A percentile compares a stretch with the other conserved stretches of the same genome.
These are phyloP conservation scores for Discostella stelligeroides DNA, from an alignment of 108 stramenopile species.

Conservation along the genomic window DNA sequence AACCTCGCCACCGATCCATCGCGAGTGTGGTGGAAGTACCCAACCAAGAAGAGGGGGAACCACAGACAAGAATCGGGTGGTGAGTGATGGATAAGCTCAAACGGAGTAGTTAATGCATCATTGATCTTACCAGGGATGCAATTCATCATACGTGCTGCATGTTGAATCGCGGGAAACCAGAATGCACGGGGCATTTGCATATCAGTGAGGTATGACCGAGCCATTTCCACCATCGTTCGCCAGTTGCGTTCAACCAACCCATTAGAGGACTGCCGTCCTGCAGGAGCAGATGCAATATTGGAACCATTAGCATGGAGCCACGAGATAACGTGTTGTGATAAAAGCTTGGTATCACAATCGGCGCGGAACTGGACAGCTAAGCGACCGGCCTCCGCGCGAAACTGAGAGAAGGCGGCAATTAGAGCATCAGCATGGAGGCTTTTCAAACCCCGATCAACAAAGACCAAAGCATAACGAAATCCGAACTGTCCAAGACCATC, in stretches of 20 bases:
- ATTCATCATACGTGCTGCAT: conserved; percentile 23
- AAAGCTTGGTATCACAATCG: conserved; percentile 28
- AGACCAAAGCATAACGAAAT: conserved; percentile 14
- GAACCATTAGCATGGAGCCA: conserved; percentile 1
- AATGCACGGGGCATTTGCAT: conserved; percentile 27
- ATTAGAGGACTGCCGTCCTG: conserved; percentile 22
- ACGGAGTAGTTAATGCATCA: conserved; percentile 15
- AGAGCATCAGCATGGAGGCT: conserved; percentile 16
- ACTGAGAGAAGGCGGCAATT: conserved; percentile 1
- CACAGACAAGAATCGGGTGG: conserved; percentile 22
- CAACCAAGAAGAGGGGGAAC: conserved; percentile 29
- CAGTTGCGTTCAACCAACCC: conserved; percentile 23
- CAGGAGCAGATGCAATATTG: conserved; percentile 25
- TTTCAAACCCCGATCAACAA: conserved; percentile 24
- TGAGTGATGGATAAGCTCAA: conserved; percentile 13
- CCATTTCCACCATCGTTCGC: conserved; percentile 19
- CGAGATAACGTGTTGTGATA: conserved; percentile 11
- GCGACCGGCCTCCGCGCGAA: conserved; percentile 2
- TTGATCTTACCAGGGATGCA: conserved; percentile 21
- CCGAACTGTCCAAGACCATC: conserved; percentile 20
- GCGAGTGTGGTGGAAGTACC: conserved; percentile 14
- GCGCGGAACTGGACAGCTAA: conserved; percentile 15
- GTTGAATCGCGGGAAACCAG: conserved; percentile 23
- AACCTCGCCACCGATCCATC: background rate
- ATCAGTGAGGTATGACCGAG: conserved; percentile 23